Conservation (phyloP, 2,329 filamentous ascomycete genomes). For the Penicillium expansum region DNA sequence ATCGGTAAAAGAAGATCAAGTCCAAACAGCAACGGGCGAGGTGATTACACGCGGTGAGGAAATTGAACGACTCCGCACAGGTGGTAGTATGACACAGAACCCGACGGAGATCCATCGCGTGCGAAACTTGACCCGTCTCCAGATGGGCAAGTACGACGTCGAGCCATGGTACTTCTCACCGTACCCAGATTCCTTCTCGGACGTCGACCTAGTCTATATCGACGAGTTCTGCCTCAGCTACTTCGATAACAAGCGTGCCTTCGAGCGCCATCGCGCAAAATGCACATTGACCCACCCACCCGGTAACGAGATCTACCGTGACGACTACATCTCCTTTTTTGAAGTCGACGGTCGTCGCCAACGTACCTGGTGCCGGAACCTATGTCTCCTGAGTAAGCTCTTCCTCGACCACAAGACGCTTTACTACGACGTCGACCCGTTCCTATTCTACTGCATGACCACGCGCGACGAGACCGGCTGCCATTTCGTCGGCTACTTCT, state of each 20-base stretch:
- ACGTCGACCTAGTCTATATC: constrained; percentile 88
- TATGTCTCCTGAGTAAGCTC: constrained; percentile 91
- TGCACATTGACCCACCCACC: constrained; percentile 90
- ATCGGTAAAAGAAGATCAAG: constrained; percentile 39
- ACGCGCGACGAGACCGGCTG: constrained; percentile 89
- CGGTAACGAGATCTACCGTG: constrained; percentile 95
- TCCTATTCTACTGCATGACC: constrained; percentile 95
- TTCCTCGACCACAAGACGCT: constrained; percentile 98
- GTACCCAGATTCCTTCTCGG: constrained; percentile 84
- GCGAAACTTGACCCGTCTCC: constrained; percentile 87
- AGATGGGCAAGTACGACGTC: constrained; percentile 88
- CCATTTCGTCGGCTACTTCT: constrained; percentile 98
- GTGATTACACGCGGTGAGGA: constrained; percentile 72
- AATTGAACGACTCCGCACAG: constrained; percentile 91
- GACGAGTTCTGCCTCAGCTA: constrained; percentile 97
- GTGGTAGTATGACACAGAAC: constrained; percentile 98
- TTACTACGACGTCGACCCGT: constrained; percentile 97
- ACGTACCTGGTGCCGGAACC: constrained; percentile 96
- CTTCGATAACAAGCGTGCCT: constrained; percentile 78
- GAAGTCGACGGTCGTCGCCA: constrained; percentile 97
- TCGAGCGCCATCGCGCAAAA: constrained; percentile 81
- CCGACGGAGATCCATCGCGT: constrained; percentile 95
- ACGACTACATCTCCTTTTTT: constrained; percentile 88
- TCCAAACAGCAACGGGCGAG: constrained; percentile 30
- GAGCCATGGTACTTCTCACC: constrained; percentile 99